These are phyloP conservation scores for Candida fluviatilis DNA, from an alignment of 805 yeast species.

Conservation along the genomic window DNA sequence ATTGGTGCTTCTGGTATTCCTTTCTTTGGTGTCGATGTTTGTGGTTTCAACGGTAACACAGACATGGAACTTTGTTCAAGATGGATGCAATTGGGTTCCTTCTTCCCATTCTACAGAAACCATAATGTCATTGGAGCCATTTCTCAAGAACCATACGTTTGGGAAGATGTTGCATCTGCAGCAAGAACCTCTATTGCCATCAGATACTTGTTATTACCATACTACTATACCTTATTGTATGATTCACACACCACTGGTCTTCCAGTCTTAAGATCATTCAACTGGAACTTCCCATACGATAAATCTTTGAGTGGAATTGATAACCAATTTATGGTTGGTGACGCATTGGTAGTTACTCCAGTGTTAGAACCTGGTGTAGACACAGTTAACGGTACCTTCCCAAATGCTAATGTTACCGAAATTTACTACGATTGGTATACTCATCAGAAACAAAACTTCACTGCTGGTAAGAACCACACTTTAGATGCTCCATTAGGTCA, in stretches of 20 bases:
- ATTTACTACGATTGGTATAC: slow-evolving; percentile 25
- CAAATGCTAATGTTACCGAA: slow-evolving; percentile 12
- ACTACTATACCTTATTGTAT: slow-evolving; percentile 20
- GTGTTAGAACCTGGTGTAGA: slow-evolving; percentile 19
- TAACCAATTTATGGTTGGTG: slow-evolving; percentile 23
- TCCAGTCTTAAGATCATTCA: slow-evolving; percentile 19
- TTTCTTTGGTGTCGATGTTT: slow-evolving; percentile 23
- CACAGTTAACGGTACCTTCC: slow-evolving; percentile 18
- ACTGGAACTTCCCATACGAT: slow-evolving; percentile 20
- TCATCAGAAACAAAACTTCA: slow-evolving; percentile 11
- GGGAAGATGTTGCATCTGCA: slow-evolving; percentile 24
- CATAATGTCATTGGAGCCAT: slow-evolving; percentile 22
- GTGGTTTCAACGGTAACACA: slow-evolving; percentile 22
- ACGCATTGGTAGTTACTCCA: slow-evolving; percentile 21
- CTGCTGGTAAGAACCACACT: slow-evolving; percentile 17
- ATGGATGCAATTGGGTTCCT: slow-evolving; percentile 31
- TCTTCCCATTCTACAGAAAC: slow-evolving; percentile 31
- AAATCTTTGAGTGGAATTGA: slow-evolving; percentile 13
- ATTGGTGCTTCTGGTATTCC: slow-evolving; percentile 22
- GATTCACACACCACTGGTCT: slow-evolving; percentile 19
- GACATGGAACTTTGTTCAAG: slow-evolving; percentile 24
- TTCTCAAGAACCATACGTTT: slow-evolving; percentile 27
- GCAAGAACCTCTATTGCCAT: slow-evolving; percentile 25
- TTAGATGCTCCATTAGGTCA: slow-evolving; percentile 22
- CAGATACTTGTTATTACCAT: slow-evolving; percentile 31